Conservation (phyloP, 805 yeast genomes). For the Naumovozyma castellii region DNA sequence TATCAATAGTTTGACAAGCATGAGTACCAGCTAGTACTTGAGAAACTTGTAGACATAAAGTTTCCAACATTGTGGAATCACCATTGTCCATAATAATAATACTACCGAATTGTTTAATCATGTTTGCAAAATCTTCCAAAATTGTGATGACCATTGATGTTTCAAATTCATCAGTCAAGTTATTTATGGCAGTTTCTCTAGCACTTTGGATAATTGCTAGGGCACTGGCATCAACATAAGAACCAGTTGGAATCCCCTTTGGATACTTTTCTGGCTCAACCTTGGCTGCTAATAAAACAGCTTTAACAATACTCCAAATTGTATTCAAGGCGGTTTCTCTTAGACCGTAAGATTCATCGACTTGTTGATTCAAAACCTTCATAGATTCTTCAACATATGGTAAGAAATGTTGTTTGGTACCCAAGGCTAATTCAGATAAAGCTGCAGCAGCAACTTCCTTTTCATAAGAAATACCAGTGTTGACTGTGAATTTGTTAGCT, state of each 20-base stretch:
- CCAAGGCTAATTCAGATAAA: slow-evolving; percentile 75
- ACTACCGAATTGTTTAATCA: slow-evolving; percentile 63
- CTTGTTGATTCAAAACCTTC: slow-evolving; percentile 55
- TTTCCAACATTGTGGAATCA: slow-evolving; percentile 50
- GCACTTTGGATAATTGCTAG: slow-evolving; percentile 54
- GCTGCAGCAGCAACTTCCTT: slow-evolving; percentile 94
- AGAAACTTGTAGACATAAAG: slow-evolving; percentile 62
- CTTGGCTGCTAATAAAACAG: slow-evolving; percentile 47
- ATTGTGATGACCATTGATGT: slow-evolving; percentile 69
- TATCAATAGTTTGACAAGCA: slow-evolving; percentile 70
- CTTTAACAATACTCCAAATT: slow-evolving; percentile 72
- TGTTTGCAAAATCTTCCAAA: slow-evolving; percentile 63
- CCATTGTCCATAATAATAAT: slow-evolving; percentile 51
- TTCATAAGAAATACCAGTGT: slow-evolving; percentile 91
- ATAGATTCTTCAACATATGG: slow-evolving; percentile 66
- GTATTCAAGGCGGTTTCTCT: slow-evolving; percentile 77
- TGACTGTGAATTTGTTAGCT: slow-evolving; percentile 69
- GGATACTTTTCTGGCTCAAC: slow-evolving; percentile 45
- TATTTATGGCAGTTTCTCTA: slow-evolving; percentile 53
- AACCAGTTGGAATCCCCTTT: slow-evolving; percentile 51
- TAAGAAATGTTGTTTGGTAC: slow-evolving; percentile 73
- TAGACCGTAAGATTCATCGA: slow-evolving; percentile 81
- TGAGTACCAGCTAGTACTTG: slow-evolving; percentile 73
- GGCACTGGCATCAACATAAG: slow-evolving; percentile 51
- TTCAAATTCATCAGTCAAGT: slow-evolving; percentile 74